Evolutionary conservation across 2,329 filamentous ascomycete species (phyloP).

Genomic region (Myotisia sp.): DNA sequence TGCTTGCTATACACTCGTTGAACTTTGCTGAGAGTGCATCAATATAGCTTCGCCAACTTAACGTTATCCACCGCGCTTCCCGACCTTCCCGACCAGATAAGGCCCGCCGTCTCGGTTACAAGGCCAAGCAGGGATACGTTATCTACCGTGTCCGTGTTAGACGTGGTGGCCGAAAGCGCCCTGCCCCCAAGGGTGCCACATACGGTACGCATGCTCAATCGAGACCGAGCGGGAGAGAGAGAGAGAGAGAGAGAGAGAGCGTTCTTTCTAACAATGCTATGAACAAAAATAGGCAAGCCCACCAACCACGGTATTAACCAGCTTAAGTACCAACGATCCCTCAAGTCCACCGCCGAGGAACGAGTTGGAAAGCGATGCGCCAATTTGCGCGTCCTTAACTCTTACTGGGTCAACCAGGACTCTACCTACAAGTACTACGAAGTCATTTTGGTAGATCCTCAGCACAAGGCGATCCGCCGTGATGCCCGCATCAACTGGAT

Average conservation of each 20-base stretch:
- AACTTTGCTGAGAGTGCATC: slow-evolving; percentile 99
- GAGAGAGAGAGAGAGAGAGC: too few species aligned
- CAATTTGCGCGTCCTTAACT: slow-evolving; percentile 99
- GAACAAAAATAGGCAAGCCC: slow-evolving; percentile 82
- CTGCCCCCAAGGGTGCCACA: slow-evolving; percentile 92
- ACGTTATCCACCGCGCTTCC: slow-evolving; percentile 97
- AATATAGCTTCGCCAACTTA: slow-evolving; percentile 99
- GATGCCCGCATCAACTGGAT: slow-evolving; percentile 99
- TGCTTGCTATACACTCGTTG: slow-evolving; percentile 95
- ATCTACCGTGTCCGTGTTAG: slow-evolving; percentile 99
- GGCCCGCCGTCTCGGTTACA: slow-evolving; percentile 99
- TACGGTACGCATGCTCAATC: slow-evolving; percentile 54
- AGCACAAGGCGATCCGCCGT: slow-evolving; percentile 99
- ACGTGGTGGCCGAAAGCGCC: slow-evolving; percentile 97
- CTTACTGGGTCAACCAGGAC: slow-evolving; percentile 99
- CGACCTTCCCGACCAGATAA: slow-evolving; percentile 98
- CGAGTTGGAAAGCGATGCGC: slow-evolving; percentile 98
- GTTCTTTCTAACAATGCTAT: slow-evolving; percentile 1
- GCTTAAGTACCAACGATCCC: slow-evolving; percentile 99
- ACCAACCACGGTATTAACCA: slow-evolving; percentile 99
- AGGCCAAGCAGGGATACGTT: slow-evolving; percentile 99
- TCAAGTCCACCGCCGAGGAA: slow-evolving; percentile 96
- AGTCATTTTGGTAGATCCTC: slow-evolving; percentile 98
- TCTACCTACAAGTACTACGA: slow-evolving; percentile 99
- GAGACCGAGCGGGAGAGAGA: not conserved